Evolutionary conservation across 768 basidiomycete species (phyloP).

Genomic region (Russula sp.): DNA sequence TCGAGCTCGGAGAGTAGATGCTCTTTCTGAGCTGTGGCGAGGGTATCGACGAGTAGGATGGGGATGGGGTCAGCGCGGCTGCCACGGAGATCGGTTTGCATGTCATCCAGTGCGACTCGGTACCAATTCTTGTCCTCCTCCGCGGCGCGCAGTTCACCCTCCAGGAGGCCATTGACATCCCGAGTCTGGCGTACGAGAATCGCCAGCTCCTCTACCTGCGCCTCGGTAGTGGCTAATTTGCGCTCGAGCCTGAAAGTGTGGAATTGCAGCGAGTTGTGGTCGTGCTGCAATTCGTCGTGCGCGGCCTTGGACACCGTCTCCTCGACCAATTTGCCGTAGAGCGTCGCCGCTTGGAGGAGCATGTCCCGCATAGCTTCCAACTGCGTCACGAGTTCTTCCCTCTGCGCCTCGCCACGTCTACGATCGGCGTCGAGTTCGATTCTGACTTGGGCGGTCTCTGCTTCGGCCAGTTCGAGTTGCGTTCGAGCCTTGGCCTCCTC

Average conservation of each 20-base stretch:
- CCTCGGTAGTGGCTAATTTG: constrained; percentile 61
- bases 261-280: constrained; percentile 36
- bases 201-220: constrained; percentile 57
- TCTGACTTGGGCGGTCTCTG: constrained; percentile 32
- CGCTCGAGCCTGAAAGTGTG: constrained; percentile 51
- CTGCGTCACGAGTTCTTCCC: constrained; percentile 41
- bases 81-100: neutral
- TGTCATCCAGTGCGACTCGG: constrained; percentile 5
- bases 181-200: constrained; percentile 51
- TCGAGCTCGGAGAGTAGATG: constrained; percentile 8
- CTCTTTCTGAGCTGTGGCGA: neutral
- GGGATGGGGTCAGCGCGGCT: neutral
- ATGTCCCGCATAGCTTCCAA: constrained; percentile 44
- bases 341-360: constrained; percentile 42
- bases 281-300: constrained; percentile 23
- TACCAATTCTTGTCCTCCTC: constrained; percentile 21
- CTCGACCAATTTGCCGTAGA: constrained; percentile 33
- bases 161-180: constrained; percentile 44
- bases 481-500: constrained; percentile 31
- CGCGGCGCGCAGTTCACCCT: constrained; percentile 21
- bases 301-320: constrained; percentile 23
- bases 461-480: constrained; percentile 32
- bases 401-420: constrained; percentile 31
- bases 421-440: constrained; percentile 29
- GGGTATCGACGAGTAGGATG: neutral